Percentiles rank a stretch among this genome's conserved stretches.
phyloP scores from a whole-genome alignment of 1,284 basidiomycete genomes.

The Ustilago loliicola region DNA sequence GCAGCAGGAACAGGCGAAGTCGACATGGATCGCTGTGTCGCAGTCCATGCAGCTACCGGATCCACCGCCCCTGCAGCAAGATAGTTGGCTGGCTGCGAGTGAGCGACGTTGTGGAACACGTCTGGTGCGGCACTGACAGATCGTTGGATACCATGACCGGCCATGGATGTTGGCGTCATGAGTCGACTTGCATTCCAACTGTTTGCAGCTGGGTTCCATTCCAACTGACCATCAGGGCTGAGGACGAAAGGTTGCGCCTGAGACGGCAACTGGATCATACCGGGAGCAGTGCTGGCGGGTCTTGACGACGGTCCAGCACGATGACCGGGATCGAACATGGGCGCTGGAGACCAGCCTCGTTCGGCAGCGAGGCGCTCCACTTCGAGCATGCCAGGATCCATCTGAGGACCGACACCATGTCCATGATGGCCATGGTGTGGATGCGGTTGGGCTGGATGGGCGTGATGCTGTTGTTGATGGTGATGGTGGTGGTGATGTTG shows the following conservation, averaged over 20 bases:
- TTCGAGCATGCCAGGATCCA: conserved; percentile 40
- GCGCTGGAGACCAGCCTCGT: conserved; percentile 64
- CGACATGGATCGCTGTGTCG: conserved; percentile 47
- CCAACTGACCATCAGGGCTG: conserved; percentile 29
- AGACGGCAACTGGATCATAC: conserved; percentile 47
- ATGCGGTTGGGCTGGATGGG: conserved; percentile 3
- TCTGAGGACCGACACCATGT: conserved; percentile 19
- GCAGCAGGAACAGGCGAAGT: conserved; percentile 32
- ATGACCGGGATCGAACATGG: conserved; percentile 17
- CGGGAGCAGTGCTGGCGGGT: conserved; percentile 52
- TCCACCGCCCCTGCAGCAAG: conserved; percentile 6
- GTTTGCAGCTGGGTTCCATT: conserved; percentile 40
- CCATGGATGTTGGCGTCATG: conserved; percentile 21
- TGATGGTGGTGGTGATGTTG: conserved; percentile 15
- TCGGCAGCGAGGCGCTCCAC: conserved; percentile 53
- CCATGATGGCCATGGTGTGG: conserved; percentile 24
- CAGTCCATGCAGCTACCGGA: conserved; percentile 28
- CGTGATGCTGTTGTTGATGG: conserved; percentile 22
- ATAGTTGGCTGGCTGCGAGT: neutral
- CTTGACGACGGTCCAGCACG: conserved; percentile 20
- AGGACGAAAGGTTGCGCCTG: conserved; percentile 43
- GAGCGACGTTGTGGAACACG: conserved; percentile 31
- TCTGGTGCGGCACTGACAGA: conserved; percentile 56
- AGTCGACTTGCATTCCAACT: conserved; percentile 50
- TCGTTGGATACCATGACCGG: conserved; percentile 33